These are phyloP conservation scores for Citropsis articulata DNA, from an alignment of 345 rosid genomes.

Conservation along the genomic window DNA sequence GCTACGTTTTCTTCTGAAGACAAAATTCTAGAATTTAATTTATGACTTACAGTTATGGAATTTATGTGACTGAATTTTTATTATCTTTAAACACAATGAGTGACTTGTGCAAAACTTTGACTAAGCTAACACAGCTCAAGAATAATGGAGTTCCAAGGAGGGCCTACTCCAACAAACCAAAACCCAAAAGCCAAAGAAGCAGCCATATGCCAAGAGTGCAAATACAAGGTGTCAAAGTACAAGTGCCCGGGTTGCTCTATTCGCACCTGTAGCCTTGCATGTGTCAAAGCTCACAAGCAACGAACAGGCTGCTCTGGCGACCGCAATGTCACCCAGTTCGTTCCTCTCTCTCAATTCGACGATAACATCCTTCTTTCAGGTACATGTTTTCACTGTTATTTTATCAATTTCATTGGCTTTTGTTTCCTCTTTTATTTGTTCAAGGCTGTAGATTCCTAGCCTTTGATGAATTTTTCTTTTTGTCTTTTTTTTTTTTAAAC, in stretches of 20 bases:
- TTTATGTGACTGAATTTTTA: too few species aligned
- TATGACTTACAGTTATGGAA: too few species aligned
- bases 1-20: too few species aligned
- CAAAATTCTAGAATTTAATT: too few species aligned
- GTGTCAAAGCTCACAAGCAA: conserved; percentile 80
- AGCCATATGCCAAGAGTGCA: conserved; percentile 61
- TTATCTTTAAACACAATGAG: too few species aligned
- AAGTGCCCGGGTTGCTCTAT: conserved; percentile 84
- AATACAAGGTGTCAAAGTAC: conserved; percentile 53
- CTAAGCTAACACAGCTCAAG: too few species aligned
- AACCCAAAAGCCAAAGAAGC: not conserved
- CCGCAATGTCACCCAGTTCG: conserved; percentile 43
- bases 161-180: not conserved
- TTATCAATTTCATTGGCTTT: not conserved
- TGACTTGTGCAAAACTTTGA: too few species aligned
- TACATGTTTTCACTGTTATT: conserved; percentile 13
- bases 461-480: not conserved
- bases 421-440: not conserved
- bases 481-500: not conserved
- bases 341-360: conserved; percentile 66
- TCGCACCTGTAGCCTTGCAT: conserved; percentile 73
- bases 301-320: conserved; percentile 78
- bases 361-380: conserved; percentile 78
- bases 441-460: not conserved
- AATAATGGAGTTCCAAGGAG: not conserved